A percentile compares a stretch with the other conserved stretches of the same genome.
phyloP scores from a whole-genome alignment of 495 filamentous ascomycete species.

The Podospora pseudoanserina region DNA sequence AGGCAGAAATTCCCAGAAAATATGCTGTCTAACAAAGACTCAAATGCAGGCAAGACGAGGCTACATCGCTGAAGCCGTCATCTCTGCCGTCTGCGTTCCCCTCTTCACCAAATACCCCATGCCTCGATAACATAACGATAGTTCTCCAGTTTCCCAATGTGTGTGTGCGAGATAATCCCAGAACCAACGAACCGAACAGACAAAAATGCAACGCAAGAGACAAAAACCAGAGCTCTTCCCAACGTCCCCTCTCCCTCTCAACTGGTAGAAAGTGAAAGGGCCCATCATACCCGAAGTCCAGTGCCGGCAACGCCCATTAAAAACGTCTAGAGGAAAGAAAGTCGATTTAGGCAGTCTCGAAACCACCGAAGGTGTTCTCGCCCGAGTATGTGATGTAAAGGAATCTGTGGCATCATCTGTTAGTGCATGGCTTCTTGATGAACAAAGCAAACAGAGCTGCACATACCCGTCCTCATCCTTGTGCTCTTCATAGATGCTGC shows the following conservation, averaged over 20 bases:
- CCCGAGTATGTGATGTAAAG: constrained; percentile 82
- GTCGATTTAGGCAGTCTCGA: constrained; percentile 30
- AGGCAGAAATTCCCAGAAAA: neutral
- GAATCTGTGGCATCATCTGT: constrained; percentile 33
- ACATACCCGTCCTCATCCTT: constrained; percentile 73
- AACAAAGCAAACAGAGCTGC: neutral
- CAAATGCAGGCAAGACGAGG: neutral
- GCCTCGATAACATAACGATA: neutral
- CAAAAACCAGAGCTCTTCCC: neutral
- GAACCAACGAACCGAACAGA: neutral
- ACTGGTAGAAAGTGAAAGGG: neutral
- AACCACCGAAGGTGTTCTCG: constrained; percentile 94
- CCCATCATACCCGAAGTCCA: neutral
- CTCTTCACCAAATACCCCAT: neutral
- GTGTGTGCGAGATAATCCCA: neutral
- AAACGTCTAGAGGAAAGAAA: constrained; percentile 16
- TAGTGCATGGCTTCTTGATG: neutral
- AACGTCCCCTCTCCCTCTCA: neutral
- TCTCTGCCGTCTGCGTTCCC: neutral
- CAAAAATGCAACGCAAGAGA: constrained; percentile 5
- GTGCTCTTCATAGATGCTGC: constrained; percentile 99
- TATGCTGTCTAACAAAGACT: neutral
- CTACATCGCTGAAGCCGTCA: neutral
- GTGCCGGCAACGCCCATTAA: constrained; percentile 18
- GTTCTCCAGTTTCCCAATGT: neutral